A percentile compares a stretch with the other conserved stretches of the same genome.
phyloP scores from a whole-genome alignment of 495 filamentous ascomycete genomes.

The Penicillium longicatenatum region DNA sequence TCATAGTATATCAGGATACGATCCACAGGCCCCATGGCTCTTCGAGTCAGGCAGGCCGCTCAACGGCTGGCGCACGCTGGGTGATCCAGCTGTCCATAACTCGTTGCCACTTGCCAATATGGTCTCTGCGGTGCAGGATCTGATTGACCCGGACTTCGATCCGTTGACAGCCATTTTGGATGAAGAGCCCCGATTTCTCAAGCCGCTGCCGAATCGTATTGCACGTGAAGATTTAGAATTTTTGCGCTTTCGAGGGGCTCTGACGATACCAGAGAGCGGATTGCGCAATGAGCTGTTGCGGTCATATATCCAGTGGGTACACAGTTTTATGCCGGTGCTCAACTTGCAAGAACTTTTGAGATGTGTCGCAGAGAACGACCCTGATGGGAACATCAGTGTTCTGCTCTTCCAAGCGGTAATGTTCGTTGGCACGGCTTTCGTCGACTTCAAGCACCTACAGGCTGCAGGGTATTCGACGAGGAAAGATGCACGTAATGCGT shows the following conservation, averaged over 20 bases:
- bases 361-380: slow-evolving; percentile 57
- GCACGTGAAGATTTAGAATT: slow-evolving; percentile 71
- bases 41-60: slow-evolving; percentile 27
- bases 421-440: slow-evolving; percentile 77
- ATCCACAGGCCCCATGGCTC: slow-evolving; percentile 42
- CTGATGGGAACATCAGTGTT: slow-evolving; percentile 67
- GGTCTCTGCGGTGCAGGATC: slow-evolving; percentile 45
- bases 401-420: slow-evolving; percentile 78
- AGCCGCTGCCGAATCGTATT: slow-evolving; percentile 51
- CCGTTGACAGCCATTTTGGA: slow-evolving; percentile 46
- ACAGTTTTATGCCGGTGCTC: slow-evolving; percentile 82
- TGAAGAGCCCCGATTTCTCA: slow-evolving; percentile 55
- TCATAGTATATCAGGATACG: slow-evolving; percentile 34
- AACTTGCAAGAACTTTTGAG: slow-evolving; percentile 71
- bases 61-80: slow-evolving; percentile 34
- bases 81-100: slow-evolving; percentile 29
- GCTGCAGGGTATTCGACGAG: slow-evolving; percentile 68
- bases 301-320: slow-evolving; percentile 78
- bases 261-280: slow-evolving; percentile 63
- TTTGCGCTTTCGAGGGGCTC: slow-evolving; percentile 69
- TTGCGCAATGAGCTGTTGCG: slow-evolving; percentile 72
- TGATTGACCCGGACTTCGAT: slow-evolving; percentile 48
- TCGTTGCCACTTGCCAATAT: slow-evolving; percentile 43
- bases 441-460: slow-evolving; percentile 66
- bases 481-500: slow-evolving; percentile 72